Evolutionary conservation across 805 yeast species (phyloP), one percentile per base, ranked within the genome.

Genomic region (Starmerella apis): DNA sequence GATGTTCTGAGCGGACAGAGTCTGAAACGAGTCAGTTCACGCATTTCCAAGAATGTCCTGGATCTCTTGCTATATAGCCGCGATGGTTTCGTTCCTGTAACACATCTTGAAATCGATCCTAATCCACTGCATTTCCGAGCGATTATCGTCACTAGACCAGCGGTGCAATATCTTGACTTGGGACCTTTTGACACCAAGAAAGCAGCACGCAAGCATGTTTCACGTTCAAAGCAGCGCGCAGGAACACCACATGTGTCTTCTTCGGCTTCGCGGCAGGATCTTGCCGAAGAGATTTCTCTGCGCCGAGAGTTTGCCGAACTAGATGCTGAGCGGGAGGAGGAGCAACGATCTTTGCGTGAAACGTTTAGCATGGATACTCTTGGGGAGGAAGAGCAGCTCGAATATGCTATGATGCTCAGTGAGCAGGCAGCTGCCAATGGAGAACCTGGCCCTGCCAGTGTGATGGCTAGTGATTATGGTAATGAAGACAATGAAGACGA

Each of bases 371-470:
- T 56, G 13, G 57, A 49, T 4, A 55, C 53, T 6, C 38, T 62
- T 43, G 58, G 56, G 4, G 67, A 64, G 33, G 64, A 61, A 16
- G 68, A 65, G 39, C 65, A 63, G 47, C 30, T 63, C 27, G 58
- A 58, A 28, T 61, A 61, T 43, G 68, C 68, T 3, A 19, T 63
- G 47, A 56, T 62, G 59, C 56, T 65, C 27, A 61, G 66, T 50
- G 57, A 57, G 41, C 53, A 54, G 46, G 45, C 32, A 5, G 33
- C 37, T 4, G 33, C 14, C n/a, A 18, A n/a, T 11, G 24, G 19
- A 10, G 27, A 9, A 27, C 11, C 36, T 20, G 23, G 13, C 23
- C 30, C 11, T 11, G 30, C 30, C 30, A 27, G n/a, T 11, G 30
- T 11, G 30, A 27, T 11, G 30, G 10, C 30, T 8, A 8, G 30